phyloP scores from a whole-genome alignment of 352 stramenopile species.

The Phytophthora pisi region DNA sequence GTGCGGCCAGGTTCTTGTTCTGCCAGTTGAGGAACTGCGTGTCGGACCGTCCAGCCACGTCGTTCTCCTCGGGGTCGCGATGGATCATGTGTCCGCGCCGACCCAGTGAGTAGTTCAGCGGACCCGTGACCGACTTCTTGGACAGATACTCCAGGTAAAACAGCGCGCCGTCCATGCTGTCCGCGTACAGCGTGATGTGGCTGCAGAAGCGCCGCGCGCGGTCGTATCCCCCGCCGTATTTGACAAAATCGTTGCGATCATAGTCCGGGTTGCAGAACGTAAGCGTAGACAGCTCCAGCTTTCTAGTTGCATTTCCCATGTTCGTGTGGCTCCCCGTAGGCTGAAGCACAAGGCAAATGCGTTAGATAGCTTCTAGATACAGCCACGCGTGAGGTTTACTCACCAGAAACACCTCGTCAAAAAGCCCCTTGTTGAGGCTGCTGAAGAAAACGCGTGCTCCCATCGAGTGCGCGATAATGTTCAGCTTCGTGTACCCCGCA shows the following conservation, averaged over 20 bases:
- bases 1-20: slow-evolving; percentile 43
- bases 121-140: slow-evolving; percentile 45
- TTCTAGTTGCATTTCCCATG: slow-evolving; percentile 3
- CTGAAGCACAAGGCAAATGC: slow-evolving; percentile 8
- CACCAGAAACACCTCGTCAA: slow-evolving; percentile 56
- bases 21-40: slow-evolving; percentile 48
- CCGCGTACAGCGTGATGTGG: slow-evolving; percentile 79
- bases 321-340: slow-evolving; percentile 24
- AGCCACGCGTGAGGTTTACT: not conserved
- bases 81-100: slow-evolving; percentile 62
- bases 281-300: slow-evolving; percentile 55
- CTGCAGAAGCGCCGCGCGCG: slow-evolving; percentile 57
- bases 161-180: slow-evolving; percentile 72
- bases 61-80: slow-evolving; percentile 39
- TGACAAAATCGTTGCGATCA: slow-evolving; percentile 63
- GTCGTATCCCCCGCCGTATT: slow-evolving; percentile 61
- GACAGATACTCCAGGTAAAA: slow-evolving; percentile 73
- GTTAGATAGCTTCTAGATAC: too few relatives aligned
- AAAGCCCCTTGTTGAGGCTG: slow-evolving; percentile 45
- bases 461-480: slow-evolving; percentile 76
- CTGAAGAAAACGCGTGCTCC: slow-evolving; percentile 66
- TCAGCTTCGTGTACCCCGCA: slow-evolving; percentile 63
- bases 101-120: slow-evolving; percentile 59
- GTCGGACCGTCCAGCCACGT: slow-evolving; percentile 31
- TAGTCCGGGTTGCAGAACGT: slow-evolving; percentile 87